Percentiles rank a stretch among this genome's conserved stretches.
These are phyloP conservation scores for Gynostemma pentaphyllum DNA, from an alignment of 306 rosid genomes.

Conservation along the genomic window DNA sequence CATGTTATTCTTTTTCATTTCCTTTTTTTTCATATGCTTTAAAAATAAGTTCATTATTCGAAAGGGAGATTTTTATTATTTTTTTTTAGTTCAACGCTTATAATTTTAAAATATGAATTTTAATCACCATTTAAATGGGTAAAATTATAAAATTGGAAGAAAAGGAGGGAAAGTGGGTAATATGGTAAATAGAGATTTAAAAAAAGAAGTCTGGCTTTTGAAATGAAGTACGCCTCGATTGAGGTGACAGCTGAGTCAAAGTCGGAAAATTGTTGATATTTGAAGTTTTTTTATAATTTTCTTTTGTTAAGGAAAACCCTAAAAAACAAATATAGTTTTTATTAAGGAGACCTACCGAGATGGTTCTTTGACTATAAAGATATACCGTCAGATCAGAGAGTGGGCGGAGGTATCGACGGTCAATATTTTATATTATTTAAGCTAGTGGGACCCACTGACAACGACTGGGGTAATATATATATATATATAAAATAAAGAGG, in stretches of 20 bases:
- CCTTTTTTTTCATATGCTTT: background rate
- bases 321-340: slow-evolving; percentile 21
- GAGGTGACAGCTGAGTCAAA: slow-evolving; percentile 79
- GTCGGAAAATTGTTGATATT: slow-evolving; percentile 20
- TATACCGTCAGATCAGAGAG: slow-evolving; percentile 17
- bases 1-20: no score
- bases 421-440: background rate
- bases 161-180: background rate
- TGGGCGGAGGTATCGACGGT: slow-evolving; percentile 23
- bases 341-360: slow-evolving; percentile 45
- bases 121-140: no score
- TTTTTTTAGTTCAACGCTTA: no score
- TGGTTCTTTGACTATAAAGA: slow-evolving; percentile 38
- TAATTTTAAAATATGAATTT: no score
- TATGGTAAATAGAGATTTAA: background rate
- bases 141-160: background rate
- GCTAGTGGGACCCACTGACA: slow-evolving; percentile 34
- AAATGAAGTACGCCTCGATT: slow-evolving; percentile 59
- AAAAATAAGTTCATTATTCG: no score
- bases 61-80: no score
- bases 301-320: background rate
- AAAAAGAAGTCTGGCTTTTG: slow-evolving; percentile 34
- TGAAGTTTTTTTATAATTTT: background rate
- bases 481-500: background rate
- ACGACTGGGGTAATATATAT: slow-evolving; percentile 12